Evolutionary conservation across 1,284 basidiomycete species (phyloP), one percentile per base, ranked within the genome.

Genomic region (Ganoderma resinaceum): DNA sequence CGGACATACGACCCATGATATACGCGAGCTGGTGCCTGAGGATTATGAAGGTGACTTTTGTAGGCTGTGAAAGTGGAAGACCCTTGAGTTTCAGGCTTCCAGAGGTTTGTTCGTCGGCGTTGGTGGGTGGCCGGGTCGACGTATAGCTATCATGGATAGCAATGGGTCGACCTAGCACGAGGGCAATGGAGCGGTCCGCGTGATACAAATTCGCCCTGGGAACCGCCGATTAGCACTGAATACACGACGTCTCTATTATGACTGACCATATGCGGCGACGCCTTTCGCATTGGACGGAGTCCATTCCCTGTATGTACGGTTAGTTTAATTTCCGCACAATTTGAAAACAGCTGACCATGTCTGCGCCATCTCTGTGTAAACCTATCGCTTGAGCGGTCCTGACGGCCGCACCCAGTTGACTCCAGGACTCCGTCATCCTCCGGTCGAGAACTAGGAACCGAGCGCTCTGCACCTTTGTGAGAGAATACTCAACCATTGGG

Each of bases 381-480:
- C 96, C 97, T 49, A 98, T 89, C 1, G 96, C 96, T 78, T 98
- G 96, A 14, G 96, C 97, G 18, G 96, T 98, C 64, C 96, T 85
- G 23, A 98, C 91, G 49, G 95, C 95, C 1, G 95, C 95, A 60
- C 96, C 96, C 14, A 98, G 85, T 76, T 97, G 94, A 77, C 94
- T 96, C 96, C 97, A 98, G 76, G 95, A 96, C 81, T 98, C 96
- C 5, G 94, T 95, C 73, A 95, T 94, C 65, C 94, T 89, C 52
- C 95, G 88, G 76, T 95, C 92, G 76, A 97, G 91, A 2, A 95
- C 95, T 64, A 98, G 84, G 80, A 97, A 98, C 64, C 97, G 90
- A 29, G 95, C 94, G 71, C 93, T 95, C 95, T 95, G 62, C 53
- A 63, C 66, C 35, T 40, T 60, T 66, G 52, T 76, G 68, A 66